A percentile compares a stretch with the other conserved stretches of the same genome.
Evolutionary conservation across 371 early-diverging fungal genomes (phyloP).

Genomic region (Circinella umbellata): DNA sequence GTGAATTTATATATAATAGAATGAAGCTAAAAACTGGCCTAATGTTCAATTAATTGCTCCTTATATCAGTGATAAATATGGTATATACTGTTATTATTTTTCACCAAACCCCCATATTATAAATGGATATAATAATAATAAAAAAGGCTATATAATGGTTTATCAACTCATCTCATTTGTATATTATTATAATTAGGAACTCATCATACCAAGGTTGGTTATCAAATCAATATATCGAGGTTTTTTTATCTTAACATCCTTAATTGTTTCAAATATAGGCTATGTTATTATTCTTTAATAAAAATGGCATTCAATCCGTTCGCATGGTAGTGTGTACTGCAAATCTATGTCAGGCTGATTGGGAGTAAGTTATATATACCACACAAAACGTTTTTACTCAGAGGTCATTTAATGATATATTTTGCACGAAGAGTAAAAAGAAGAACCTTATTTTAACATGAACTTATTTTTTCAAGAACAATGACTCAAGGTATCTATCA

Average conservation of each 20-base stretch:
- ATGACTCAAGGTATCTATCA: conserved; percentile 64
- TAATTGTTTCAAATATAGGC: conserved; percentile 23
- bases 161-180: too few species aligned
- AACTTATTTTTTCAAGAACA: conserved; percentile 24
- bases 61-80: conserved; percentile 14
- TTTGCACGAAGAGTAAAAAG: too few species aligned
- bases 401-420: too few species aligned
- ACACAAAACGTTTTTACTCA: too few species aligned
- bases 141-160: too few species aligned
- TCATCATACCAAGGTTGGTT: conserved; percentile 63
- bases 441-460: too few species aligned
- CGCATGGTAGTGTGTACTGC: conserved; percentile 67
- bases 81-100: not conserved
- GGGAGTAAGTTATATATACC: conserved; percentile 48
- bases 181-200: conserved; percentile 41
- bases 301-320: conserved; percentile 31
- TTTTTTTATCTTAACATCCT: not conserved
- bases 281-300: conserved; percentile 59
- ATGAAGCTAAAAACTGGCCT: conserved; percentile 18
- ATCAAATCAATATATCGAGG: not conserved
- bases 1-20: not conserved
- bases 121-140: too few species aligned
- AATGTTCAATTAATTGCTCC: conserved; percentile 22
- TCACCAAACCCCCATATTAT: too few species aligned
- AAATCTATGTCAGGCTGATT: conserved; percentile 64